Evolutionary conservation across 352 stramenopile species (phyloP).

Genomic region (Globisporangium acanthophoron): DNA sequence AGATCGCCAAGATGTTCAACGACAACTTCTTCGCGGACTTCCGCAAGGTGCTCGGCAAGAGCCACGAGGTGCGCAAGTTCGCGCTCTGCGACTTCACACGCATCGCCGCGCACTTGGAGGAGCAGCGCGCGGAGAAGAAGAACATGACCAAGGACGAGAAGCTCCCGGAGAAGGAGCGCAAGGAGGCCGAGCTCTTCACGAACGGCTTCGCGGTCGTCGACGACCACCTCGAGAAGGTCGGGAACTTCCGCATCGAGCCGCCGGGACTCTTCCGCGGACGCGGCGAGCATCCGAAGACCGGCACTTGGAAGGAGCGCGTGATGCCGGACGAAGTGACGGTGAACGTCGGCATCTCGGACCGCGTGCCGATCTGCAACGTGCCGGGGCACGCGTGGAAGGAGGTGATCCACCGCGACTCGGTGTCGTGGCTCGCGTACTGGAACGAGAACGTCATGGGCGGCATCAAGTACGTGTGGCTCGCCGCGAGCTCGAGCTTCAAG

Average conservation of each 20-base stretch:
- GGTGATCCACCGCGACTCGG: conserved; percentile 92
- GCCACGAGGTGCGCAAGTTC: conserved; percentile 94
- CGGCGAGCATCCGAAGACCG: conserved; percentile 99
- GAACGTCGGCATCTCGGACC: conserved; percentile 94
- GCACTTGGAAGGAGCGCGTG: conserved; percentile 96
- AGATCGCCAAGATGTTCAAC: conserved; percentile 97
- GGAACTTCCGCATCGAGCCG: conserved; percentile 97
- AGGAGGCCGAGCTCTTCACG: conserved; percentile 89
- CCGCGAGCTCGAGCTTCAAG: conserved; percentile 98
- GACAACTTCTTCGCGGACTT: conserved; percentile 99
- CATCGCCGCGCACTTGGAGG: conserved; percentile 92
- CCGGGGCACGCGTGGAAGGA: conserved; percentile 96
- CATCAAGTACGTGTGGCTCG: conserved; percentile 99
- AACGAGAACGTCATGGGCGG: conserved; percentile 98
- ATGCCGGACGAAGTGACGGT: conserved; percentile 96
- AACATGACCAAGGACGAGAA: conserved; percentile 96
- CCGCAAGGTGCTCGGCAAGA: conserved; percentile 87
- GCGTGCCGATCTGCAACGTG: conserved; percentile 88
- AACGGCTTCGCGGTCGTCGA: conserved; percentile 98
- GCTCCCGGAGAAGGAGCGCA: conserved; percentile 81
- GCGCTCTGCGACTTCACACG: conserved; percentile 96
- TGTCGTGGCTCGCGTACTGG: conserved; percentile 93
- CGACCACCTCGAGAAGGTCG: conserved; percentile 97
- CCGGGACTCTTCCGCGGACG: conserved; percentile 97
- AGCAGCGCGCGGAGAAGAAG: conserved; percentile 92